Conservation (phyloP, 345 rosid genomes). For the Pelargonium nanum region DNA sequence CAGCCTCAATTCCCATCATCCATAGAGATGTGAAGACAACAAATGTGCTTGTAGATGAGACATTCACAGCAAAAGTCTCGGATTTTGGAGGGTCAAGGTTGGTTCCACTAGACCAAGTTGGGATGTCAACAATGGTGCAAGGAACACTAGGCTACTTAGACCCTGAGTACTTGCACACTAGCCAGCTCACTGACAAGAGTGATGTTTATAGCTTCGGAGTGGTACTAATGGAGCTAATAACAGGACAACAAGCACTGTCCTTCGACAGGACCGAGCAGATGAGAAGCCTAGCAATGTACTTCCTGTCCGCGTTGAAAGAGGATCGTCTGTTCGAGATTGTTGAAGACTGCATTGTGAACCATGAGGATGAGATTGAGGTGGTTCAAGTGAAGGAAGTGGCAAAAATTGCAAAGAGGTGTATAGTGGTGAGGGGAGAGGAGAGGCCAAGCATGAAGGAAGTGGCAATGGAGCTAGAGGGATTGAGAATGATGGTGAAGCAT, state of each 20-base stretch:
- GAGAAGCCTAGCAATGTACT: conserved; percentile 11
- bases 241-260: conserved; percentile 8
- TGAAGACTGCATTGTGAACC: neutral
- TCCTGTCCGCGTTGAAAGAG: conserved; percentile 11
- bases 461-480: conserved; percentile 1
- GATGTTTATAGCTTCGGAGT: conserved; percentile 19
- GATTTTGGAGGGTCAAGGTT: conserved; percentile 23
- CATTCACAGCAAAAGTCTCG: conserved; percentile 12
- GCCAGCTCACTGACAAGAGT: conserved; percentile 18
- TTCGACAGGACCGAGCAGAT: conserved; percentile 6
- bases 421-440: neutral
- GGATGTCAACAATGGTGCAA: conserved; percentile 13
- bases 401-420: neutral
- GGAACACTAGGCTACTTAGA: conserved; percentile 25
- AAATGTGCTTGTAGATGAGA: conserved; percentile 15
- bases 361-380: neutral
- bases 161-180: conserved; percentile 19
- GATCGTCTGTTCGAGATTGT: conserved; percentile 7
- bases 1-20: conserved; percentile 13
- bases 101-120: conserved; percentile 16
- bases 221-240: conserved; percentile 11
- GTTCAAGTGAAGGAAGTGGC: neutral
- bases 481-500: conserved; percentile 2
- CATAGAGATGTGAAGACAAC: conserved; percentile 20
- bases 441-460: conserved; percentile 5